A percentile compares a stretch with the other conserved stretches of the same genome.
These are phyloP conservation scores for Pestalotiopsis fici DNA, from an alignment of 2,329 filamentous ascomycete species.

Conservation along the genomic window DNA sequence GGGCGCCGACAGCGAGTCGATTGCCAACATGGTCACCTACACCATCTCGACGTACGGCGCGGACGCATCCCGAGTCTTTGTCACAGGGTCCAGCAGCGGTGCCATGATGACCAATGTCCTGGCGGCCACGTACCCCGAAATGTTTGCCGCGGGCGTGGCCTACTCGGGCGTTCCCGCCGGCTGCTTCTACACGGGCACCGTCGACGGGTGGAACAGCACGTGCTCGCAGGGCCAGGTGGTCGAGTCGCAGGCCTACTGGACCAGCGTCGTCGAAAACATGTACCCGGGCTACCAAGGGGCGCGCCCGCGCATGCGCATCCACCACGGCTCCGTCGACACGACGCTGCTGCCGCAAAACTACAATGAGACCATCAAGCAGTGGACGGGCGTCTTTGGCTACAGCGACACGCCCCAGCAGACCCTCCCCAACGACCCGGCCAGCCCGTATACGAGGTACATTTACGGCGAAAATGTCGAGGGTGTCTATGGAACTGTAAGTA, in stretches of 20 bases:
- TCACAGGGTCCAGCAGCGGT: conserved; percentile 47
- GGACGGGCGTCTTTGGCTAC: conserved; percentile 35
- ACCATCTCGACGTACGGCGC: conserved; percentile 49
- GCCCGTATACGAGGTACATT: conserved; percentile 11
- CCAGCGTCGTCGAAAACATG: conserved; percentile 42
- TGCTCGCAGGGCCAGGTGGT: conserved; percentile 47
- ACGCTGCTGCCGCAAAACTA: conserved; percentile 23
- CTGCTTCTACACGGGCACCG: conserved; percentile 41
- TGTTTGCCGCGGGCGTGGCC: conserved; percentile 43
- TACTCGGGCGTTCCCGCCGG: conserved; percentile 44
- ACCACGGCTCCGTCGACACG: conserved; percentile 29
- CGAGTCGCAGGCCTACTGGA: conserved; percentile 46
- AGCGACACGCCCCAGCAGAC: conserved; percentile 4
- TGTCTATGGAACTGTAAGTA: conserved; percentile 7
- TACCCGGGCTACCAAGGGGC: conserved; percentile 28
- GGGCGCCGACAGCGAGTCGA: conserved; percentile 54
- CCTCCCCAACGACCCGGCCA: conserved; percentile 10
- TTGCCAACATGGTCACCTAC: conserved; percentile 60
- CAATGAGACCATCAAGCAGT: conserved; percentile 30
- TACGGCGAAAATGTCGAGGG: conserved; percentile 15
- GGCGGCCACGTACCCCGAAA: conserved; percentile 44
- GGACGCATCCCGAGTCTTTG: conserved; percentile 52
- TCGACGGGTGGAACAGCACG: conserved; percentile 48
- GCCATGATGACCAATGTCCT: conserved; percentile 51
- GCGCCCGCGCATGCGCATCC: conserved; percentile 26